Evolutionary conservation across 202 grass and related monocot genomes (phyloP), one percentile per base, ranked within the genome.

Genomic region (Schoenoplectus tabernaemontani): DNA sequence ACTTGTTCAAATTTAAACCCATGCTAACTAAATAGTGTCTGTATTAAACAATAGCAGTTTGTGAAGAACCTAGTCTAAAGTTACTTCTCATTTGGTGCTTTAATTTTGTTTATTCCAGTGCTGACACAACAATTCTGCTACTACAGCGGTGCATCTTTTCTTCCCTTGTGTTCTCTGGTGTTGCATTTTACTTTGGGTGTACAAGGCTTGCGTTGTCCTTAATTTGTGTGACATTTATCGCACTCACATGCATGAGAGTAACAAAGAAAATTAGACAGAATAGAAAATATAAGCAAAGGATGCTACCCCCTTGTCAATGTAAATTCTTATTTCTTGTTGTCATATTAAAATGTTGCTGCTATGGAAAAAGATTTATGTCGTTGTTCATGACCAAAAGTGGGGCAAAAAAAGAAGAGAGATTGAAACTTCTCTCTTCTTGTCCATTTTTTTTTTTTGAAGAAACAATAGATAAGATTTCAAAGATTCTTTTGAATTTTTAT

Each of bases 301-400:
- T 84, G 84, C 86, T 91, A 60, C 84, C 68, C 86, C 89, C 5
- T 84, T 91, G 65, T 91, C 89, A 64, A 91, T 91, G 89, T 91
- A 84, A 88, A 41, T 48, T 59, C 28, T 59, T 20, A 38, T 59
- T 76, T 76, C 47, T 76, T 54, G 13, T 73, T 33, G 47, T 76
- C 26, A 36, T 54, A 20, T 34, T 73, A 33, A 56, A 19, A 76
- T n/a, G 15, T 56, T 36, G 15, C 28, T 57, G 7, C 26, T 50
- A 50, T 16, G 24, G 32, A 28, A 17, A 46, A 56, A 56, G 9
- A 53, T 56, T 50, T 20, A 30, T 56, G 50, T 34, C 19, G 3
- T 34, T 9, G 46, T 74, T 57, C 36, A 20, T 56, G 17, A 56
- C 50, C 26, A 17, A 74, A 74, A 74, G 28, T 28, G 28, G 28